Percentiles rank a stretch among this genome's conserved stretches.
Conservation (phyloP, 768 basidiomycete species). For the Mycena haematopus region DNA sequence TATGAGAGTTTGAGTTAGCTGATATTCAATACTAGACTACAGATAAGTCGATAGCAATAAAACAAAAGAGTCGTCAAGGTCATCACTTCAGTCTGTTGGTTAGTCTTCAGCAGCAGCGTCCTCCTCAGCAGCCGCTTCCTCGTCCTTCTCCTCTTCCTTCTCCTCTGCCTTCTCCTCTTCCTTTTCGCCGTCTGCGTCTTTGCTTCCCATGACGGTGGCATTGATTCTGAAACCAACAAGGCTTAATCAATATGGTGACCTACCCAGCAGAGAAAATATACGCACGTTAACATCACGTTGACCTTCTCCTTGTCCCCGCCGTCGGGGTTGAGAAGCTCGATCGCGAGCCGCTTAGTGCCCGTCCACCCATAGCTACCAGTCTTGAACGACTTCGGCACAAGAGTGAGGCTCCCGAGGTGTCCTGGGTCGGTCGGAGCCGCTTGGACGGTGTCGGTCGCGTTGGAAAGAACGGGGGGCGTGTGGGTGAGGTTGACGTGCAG, state of each 20-base stretch:
- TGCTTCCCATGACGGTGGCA: constrained; percentile 59
- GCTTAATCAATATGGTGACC: constrained; percentile 15
- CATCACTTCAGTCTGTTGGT: background rate
- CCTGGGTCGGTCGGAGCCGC: constrained; percentile 59
- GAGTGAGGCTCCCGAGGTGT: constrained; percentile 59
- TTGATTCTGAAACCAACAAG: constrained; percentile 60
- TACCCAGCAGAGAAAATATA: constrained; percentile 23
- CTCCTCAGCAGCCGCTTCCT: constrained; percentile 21
- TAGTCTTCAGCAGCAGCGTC: constrained; percentile 15
- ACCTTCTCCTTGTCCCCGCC: constrained; percentile 67
- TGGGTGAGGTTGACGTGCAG: constrained; percentile 73
- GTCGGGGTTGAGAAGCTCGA: constrained; percentile 64
- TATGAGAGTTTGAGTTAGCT: constrained; percentile 29
- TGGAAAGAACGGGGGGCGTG: constrained; percentile 56
- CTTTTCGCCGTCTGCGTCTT: constrained; percentile 15
- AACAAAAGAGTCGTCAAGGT: too few relatives aligned
- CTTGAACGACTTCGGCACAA: constrained; percentile 64
- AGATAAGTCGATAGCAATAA: too few relatives aligned
- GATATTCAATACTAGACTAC: too few relatives aligned
- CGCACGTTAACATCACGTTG: constrained; percentile 76
- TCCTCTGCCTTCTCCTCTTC: constrained; percentile 14
- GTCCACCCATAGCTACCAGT: constrained; percentile 91
- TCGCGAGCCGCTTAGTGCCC: constrained; percentile 67
- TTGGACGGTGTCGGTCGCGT: constrained; percentile 40
- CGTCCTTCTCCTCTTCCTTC: constrained; percentile 18